A percentile compares a stretch with the other conserved stretches of the same genome.
These are phyloP conservation scores for Grosmannia penicillata DNA, from an alignment of 2,329 filamentous ascomycete species.

Conservation along the genomic window DNA sequence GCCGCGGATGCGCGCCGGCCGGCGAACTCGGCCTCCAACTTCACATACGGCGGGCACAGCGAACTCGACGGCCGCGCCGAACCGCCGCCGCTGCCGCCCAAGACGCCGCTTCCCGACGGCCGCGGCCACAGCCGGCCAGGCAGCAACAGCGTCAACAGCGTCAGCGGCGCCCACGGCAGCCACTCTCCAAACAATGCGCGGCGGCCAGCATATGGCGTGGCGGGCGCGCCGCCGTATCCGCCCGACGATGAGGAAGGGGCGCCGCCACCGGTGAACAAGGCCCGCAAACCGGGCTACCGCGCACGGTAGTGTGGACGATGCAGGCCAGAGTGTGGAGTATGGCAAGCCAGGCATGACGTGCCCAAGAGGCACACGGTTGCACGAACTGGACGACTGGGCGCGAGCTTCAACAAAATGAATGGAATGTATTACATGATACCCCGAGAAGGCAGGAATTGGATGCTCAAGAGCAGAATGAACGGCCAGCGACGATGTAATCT, in stretches of 20 bases:
- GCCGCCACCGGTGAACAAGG: slow-evolving; percentile 73
- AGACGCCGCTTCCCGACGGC: slow-evolving; percentile 54
- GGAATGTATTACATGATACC: no score
- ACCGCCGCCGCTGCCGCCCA: slow-evolving; percentile 62
- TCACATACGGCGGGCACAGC: no score
- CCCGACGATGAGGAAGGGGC: slow-evolving; percentile 65
- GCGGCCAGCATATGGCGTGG: not conserved
- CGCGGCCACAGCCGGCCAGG: slow-evolving; percentile 16
- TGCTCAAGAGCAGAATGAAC: no score
- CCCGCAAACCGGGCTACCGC: slow-evolving; percentile 62
- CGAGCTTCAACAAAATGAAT: no score
- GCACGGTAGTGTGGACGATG: no score
- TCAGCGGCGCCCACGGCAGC: no score
- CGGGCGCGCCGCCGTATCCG: slow-evolving; percentile 56
- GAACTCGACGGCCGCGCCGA: slow-evolving; percentile 32
- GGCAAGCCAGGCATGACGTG: no score
- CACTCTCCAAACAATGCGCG: no score
- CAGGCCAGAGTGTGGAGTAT: no score
- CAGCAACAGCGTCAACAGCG: slow-evolving; percentile 12
- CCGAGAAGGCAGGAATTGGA: no score
- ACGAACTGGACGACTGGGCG: no score
- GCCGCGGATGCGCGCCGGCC: slow-evolving; percentile 18
- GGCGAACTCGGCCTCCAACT: slow-evolving; percentile 12
- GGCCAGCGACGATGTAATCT: no score
- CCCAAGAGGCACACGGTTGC: not conserved